phyloP scores from a whole-genome alignment of 345 rosid species.

The Salix koriyanagi region DNA sequence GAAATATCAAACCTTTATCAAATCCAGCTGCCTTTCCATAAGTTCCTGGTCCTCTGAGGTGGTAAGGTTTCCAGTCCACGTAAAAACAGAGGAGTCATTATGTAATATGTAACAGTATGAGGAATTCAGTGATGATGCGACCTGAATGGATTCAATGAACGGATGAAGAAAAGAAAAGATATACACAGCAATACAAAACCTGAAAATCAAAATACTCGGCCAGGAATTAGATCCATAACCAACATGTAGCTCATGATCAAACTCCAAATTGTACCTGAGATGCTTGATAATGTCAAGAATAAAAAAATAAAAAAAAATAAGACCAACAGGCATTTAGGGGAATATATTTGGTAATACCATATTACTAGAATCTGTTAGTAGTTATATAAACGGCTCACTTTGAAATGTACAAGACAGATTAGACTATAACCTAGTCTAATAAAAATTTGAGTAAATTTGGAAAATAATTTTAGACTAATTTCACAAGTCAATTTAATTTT shows the following conservation, averaged over 20 bases:
- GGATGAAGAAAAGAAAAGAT: background rate
- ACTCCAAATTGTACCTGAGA: background rate
- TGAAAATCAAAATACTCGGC: background rate
- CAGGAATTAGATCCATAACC: background rate
- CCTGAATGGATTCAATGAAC: constrained; percentile 44
- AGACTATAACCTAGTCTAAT: background rate
- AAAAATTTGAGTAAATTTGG: background rate
- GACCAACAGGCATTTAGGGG: background rate
- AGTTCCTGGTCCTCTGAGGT: constrained; percentile 73
- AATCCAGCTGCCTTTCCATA: constrained; percentile 89
- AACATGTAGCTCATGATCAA: background rate
- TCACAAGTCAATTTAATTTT: background rate
- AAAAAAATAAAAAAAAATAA: too few relatives aligned
- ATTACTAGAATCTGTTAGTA: background rate
- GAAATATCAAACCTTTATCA: constrained; percentile 69
- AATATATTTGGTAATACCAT: background rate
- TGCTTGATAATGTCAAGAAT: background rate
- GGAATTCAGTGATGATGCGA: constrained; percentile 79
- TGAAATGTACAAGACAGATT: background rate
- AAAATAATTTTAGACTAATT: too few relatives aligned
- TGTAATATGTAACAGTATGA: constrained; percentile 92
- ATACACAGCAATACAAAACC: background rate
- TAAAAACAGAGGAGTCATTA: constrained; percentile 62
- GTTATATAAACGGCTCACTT: background rate
- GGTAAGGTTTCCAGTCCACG: constrained; percentile 90